Evolutionary conservation across 1,139 yeast species (phyloP).

Genomic region (Arxiozyma telluris): DNA sequence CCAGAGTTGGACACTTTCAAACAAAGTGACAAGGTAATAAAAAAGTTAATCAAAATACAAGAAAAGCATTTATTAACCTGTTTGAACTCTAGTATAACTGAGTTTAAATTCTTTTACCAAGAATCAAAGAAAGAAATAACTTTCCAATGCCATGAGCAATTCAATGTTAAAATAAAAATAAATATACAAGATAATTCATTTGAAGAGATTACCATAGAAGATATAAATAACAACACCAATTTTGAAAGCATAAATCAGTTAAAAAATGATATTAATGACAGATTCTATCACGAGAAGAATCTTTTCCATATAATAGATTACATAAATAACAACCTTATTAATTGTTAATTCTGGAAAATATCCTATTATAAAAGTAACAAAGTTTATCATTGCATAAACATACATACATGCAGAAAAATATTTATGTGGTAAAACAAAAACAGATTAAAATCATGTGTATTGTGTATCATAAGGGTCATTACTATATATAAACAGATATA

Average conservation of each 20-base stretch:
- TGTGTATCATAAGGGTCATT: not conserved
- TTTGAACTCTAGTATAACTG: not conserved
- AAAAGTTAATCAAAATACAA: not conserved
- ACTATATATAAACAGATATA: not conserved
- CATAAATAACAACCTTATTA: not conserved
- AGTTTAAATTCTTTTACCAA: not conserved
- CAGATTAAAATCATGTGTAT: not conserved
- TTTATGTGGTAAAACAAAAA: no score
- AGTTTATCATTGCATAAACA: no score
- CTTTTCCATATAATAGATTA: constrained; percentile 2
- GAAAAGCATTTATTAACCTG: not conserved
- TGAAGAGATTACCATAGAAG: not conserved
- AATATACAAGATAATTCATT: not conserved
- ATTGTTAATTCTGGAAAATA: no score
- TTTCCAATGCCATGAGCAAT: constrained; percentile 1
- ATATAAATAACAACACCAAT: not conserved
- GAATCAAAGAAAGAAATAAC: not conserved
- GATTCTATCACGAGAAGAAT: not conserved
- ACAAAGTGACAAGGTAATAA: not conserved
- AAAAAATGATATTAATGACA: not conserved
- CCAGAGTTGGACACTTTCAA: not conserved
- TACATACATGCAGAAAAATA: not conserved
- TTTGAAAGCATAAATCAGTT: not conserved
- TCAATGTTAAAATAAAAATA: not conserved
- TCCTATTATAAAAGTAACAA: no score